A percentile compares a stretch with the other conserved stretches of the same genome.
Evolutionary conservation across 345 rosid genomes (phyloP).

Genomic region (Camelina neglecta): DNA sequence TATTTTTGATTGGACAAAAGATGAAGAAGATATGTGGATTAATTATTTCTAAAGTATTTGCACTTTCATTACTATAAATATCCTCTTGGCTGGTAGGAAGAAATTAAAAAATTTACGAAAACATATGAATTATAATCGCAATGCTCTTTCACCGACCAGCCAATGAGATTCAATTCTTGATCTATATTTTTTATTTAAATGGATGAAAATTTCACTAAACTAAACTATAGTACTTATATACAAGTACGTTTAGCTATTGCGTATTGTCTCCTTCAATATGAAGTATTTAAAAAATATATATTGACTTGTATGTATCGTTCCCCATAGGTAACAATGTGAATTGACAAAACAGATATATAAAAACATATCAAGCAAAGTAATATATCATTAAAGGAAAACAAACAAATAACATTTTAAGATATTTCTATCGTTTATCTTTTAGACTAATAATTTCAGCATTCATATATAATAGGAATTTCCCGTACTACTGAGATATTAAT

Average conservation of each 20-base stretch:
- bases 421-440: background rate
- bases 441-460: background rate
- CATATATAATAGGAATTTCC: background rate
- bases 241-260: background rate
- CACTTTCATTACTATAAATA: slow-evolving; percentile 8
- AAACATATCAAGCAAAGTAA: background rate
- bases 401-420: background rate
- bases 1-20: slow-evolving; percentile 3
- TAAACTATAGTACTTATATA: background rate
- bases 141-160: slow-evolving; percentile 26
- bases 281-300: background rate
- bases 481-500: background rate
- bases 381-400: background rate
- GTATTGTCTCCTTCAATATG: background rate
- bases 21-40: background rate
- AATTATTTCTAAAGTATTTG: slow-evolving; percentile 9
- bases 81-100: slow-evolving; percentile 1
- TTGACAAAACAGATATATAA: background rate
- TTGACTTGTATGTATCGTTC: background rate
- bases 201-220: background rate
- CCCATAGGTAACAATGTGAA: background rate
- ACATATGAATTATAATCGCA: slow-evolving; percentile 1
- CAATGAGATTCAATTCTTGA: background rate
- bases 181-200: background rate
- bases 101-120: background rate